Evolutionary conservation across 169 alveolate genomes (phyloP).

Genomic region (Hepatocystis sp.): DNA sequence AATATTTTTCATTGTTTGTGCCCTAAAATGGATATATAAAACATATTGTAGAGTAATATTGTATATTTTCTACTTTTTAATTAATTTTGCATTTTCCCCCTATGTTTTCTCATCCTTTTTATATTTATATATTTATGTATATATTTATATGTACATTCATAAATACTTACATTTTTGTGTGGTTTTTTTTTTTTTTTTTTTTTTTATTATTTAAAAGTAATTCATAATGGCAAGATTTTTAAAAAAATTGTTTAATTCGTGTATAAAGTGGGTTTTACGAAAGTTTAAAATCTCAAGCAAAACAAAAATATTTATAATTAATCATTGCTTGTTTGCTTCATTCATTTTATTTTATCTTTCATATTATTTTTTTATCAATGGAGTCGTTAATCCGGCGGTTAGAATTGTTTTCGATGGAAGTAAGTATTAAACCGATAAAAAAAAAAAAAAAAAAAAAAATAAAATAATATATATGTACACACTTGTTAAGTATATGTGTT

Average conservation of each 20-base stretch:
- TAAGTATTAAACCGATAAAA: too few relatives aligned
- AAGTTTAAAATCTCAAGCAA: conserved; percentile 13
- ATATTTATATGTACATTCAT: not conserved
- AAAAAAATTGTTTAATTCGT: not conserved
- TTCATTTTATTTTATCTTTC: conserved; percentile 49
- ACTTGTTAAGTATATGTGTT: not conserved
- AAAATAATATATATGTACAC: not conserved
- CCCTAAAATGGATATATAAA: conserved; percentile 8
- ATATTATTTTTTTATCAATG: conserved; percentile 59
- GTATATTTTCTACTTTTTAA: too few relatives aligned
- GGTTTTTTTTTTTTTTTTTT: conserved; percentile 7
- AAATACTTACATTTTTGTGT: not conserved
- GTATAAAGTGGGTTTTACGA: conserved; percentile 9
- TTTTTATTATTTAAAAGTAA: not conserved
- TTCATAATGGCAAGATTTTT: conserved; percentile 8
- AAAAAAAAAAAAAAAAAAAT: too few relatives aligned
- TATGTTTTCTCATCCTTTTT: too few relatives aligned
- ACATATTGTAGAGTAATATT: too few relatives aligned
- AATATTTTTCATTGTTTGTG: conserved; percentile 7
- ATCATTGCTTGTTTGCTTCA: conserved; percentile 39
- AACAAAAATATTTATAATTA: conserved; percentile 14
- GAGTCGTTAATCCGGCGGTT: conserved; percentile 56
- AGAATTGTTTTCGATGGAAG: conserved; percentile 67
- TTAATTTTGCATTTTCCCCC: too few relatives aligned
- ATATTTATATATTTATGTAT: too few relatives aligned